Base-by-base conservation (phyloP, 106 monocot genomes). In the Posidonia australis region DNA sequence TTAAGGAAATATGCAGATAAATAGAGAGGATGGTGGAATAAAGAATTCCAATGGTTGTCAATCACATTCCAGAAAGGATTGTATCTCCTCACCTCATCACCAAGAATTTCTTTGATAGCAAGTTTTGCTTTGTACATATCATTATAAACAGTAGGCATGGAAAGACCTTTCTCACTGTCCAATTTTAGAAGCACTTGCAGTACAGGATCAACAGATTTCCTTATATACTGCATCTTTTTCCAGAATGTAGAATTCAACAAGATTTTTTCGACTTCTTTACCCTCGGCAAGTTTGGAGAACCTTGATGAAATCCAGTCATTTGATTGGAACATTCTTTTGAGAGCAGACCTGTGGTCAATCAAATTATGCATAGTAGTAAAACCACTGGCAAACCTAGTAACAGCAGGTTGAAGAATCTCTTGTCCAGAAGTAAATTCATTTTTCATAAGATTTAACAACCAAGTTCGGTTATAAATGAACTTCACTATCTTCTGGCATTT, bases 311-410 rank as follows among this genome's bases (percentile, higher is more conserved):
- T 31, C 80, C 84, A 84, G 52, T 80, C 72, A 10, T 59, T 70
- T 43, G 84, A 84, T 55, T 75, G 77, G 59, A 84, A 78, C 84
- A 84, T 74, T 45, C 56, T 84, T 65, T 46, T 84, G 21, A 84
- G 75, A 63, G 67, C 63, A 51, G 51, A 5, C 68, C 72, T 80
- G 58, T 78, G 68, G 3, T 75, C 60, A 30, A 80, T 44, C 70
- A 84, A 71, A 58, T 53, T 75, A 21, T 74, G 62, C 48, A 84
- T 55, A 42, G 80, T 72, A 36, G 46, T 16, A 69, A 84, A 84
- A 52, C 67, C 69, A 20, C 80, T 67, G 18, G 61, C 28, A 66
- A 55, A 72, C 31, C 28, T 73, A 45, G 77, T 80, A 19, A 57
- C 14, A 44, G 77, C 58, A 24, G 75, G 68, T 52, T 28, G 60